Conservation (phyloP, 148 eudicot genomes). For the Vaccinium vitisidaea region DNA sequence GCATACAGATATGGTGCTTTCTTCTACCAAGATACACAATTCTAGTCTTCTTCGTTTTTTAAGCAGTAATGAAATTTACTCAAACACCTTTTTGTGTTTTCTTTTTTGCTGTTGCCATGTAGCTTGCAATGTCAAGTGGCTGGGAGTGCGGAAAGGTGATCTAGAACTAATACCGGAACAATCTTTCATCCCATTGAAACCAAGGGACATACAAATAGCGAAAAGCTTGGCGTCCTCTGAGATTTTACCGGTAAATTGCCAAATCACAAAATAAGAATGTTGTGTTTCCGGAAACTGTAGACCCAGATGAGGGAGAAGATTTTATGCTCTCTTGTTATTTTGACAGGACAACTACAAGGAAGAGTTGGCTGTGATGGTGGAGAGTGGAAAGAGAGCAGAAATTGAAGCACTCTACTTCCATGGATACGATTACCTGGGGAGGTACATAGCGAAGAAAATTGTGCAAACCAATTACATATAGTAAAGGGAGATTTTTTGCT, state of each 20-base stretch:
- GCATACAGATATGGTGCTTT: constrained; percentile 85
- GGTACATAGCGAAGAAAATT: constrained; percentile 77
- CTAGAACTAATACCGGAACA: constrained; percentile 72
- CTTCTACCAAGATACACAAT: not conserved
- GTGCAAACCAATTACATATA: constrained; percentile 77
- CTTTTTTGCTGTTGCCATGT: constrained; percentile 14
- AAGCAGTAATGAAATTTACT: not conserved
- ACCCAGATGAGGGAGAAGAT: not conserved
- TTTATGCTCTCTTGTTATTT: not conserved
- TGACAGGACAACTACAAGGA: constrained; percentile 73
- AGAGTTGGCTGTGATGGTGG: constrained; percentile 75
- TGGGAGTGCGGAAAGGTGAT: constrained; percentile 80
- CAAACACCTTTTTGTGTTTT: not conserved
- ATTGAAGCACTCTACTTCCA: constrained; percentile 87
- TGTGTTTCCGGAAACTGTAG: not conserved
- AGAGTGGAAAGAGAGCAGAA: constrained; percentile 79
- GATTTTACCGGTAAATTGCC: constrained; percentile 56
- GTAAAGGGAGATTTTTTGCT: not conserved
- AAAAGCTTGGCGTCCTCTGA: constrained; percentile 74
- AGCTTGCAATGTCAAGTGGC: constrained; percentile 97
- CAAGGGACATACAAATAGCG: constrained; percentile 77
- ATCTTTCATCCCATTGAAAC: constrained; percentile 62
- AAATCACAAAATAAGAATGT: not conserved
- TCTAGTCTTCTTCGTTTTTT: not conserved
- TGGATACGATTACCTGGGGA: constrained; percentile 77